Evolutionary conservation across 495 filamentous ascomycete genomes (phyloP).

Genomic region (Hyaloscypha hepaticicola): DNA sequence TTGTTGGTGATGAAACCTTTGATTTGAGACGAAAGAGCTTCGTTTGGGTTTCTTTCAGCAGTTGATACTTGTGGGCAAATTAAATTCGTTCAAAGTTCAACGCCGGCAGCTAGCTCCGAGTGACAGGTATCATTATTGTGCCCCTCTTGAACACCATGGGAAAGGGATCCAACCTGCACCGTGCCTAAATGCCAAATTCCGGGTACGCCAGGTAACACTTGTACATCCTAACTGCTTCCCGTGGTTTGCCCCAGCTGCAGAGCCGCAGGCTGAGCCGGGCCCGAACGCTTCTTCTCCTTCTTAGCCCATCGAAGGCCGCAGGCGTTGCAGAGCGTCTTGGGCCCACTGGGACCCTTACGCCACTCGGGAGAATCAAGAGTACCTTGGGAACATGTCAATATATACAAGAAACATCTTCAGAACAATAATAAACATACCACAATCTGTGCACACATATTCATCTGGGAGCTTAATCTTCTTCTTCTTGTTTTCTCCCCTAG

Average conservation of each 20-base stretch:
- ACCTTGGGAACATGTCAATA: slow-evolving; percentile 34
- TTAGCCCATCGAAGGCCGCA: slow-evolving; percentile 88
- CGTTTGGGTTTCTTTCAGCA: slow-evolving; percentile 8
- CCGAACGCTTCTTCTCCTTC: slow-evolving; percentile 63
- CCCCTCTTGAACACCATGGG: slow-evolving; percentile 19
- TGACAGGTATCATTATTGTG: slow-evolving; percentile 13
- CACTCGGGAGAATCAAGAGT: slow-evolving; percentile 94
- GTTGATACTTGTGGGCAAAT: slow-evolving; percentile 12
- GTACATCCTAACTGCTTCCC: slow-evolving; percentile 13
- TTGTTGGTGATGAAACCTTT: not conserved
- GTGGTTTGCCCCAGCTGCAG: slow-evolving; percentile 6
- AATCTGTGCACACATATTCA: slow-evolving; percentile 96
- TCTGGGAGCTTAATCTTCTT: slow-evolving; percentile 88
- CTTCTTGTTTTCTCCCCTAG: slow-evolving; percentile 69
- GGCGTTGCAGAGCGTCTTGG: slow-evolving; percentile 96
- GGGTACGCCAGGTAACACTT: slow-evolving; percentile 2
- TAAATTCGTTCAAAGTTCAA: slow-evolving; percentile 1
- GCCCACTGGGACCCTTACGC: slow-evolving; percentile 90
- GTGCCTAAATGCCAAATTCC: slow-evolving; percentile 12
- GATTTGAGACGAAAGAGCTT: not conserved
- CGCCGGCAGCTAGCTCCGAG: slow-evolving; percentile 8
- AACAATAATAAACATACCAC: slow-evolving; percentile 52
- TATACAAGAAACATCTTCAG: not conserved
- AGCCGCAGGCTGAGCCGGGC: slow-evolving; percentile 1
- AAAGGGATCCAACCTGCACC: slow-evolving; percentile 9